A percentile compares a stretch with the other conserved stretches of the same genome.
These are phyloP conservation scores for Nemania sp. DNA, from an alignment of 2,329 filamentous ascomycete species.

Conservation along the genomic window DNA sequence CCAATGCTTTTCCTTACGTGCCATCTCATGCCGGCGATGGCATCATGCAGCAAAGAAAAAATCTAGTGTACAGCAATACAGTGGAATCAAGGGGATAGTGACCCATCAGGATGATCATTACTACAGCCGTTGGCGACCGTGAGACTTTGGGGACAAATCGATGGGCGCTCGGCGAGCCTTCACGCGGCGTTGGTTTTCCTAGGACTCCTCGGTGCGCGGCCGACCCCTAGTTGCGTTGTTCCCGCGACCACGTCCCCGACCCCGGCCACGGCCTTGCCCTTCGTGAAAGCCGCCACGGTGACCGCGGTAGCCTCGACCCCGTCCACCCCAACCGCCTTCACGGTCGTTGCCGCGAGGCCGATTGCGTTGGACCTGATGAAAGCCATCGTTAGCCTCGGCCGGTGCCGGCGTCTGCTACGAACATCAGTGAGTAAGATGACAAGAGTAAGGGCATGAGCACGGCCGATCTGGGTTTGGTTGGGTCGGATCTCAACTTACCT, in stretches of 20 bases:
- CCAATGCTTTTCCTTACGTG: conserved; percentile 23
- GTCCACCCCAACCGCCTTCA: conserved; percentile 35
- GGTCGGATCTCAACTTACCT: conserved; percentile 42
- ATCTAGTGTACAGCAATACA: conserved; percentile 28
- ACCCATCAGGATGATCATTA: conserved; percentile 11
- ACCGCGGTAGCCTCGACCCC: conserved; percentile 38
- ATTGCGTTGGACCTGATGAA: conserved; percentile 41
- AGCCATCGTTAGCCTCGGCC: conserved; percentile 38
- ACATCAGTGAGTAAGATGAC: conserved; percentile 13
- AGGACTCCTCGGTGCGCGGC: conserved; percentile 38
- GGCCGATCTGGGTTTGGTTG: background rate
- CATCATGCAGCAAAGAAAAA: conserved; percentile 15
- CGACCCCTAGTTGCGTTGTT: conserved; percentile 32
- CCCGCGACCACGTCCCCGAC: conserved; percentile 36
- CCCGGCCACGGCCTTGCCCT: conserved; percentile 37
- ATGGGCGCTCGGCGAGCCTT: conserved; percentile 25
- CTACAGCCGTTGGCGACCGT: conserved; percentile 17
- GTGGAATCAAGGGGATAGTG: conserved; percentile 12
- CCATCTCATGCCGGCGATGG: conserved; percentile 20
- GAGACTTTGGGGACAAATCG: conserved; percentile 16
- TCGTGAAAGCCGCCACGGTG: conserved; percentile 34
- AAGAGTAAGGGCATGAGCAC: background rate
- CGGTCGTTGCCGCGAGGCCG: conserved; percentile 39
- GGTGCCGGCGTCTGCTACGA: conserved; percentile 31
- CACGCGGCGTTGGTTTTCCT: conserved; percentile 33